Evolutionary conservation across 2,329 filamentous ascomycete species (phyloP).

Genomic region (Thielaviopsis euricoi): DNA sequence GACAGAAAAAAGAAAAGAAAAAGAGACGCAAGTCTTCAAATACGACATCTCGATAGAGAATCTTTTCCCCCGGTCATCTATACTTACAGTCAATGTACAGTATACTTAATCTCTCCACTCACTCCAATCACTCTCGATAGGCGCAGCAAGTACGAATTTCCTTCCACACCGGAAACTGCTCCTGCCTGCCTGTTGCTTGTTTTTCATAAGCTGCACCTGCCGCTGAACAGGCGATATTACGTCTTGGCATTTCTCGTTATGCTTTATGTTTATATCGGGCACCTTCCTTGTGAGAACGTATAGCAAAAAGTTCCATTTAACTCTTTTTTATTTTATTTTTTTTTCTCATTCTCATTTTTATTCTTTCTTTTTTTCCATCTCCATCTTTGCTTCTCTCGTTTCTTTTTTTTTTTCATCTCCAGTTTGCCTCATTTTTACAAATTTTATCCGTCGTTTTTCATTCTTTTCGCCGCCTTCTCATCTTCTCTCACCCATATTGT

Average conservation of each 20-base stretch:
- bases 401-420: background rate
- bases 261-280: background rate
- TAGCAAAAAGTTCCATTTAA: background rate
- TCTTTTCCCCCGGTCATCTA: background rate
- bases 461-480: background rate
- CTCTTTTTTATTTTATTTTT: background rate
- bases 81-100: too few species aligned
- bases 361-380: background rate
- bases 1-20: background rate
- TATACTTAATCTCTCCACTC: background rate
- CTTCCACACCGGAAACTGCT: background rate
- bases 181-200: background rate
- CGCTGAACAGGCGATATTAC: background rate
- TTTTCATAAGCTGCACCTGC: background rate
- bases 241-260: background rate
- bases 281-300: background rate
- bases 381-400: background rate
- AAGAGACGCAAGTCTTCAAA: background rate
- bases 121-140: background rate
- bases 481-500: background rate
- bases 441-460: background rate
- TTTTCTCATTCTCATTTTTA: background rate
- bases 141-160: background rate
- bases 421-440: background rate
- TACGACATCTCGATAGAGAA: too few species aligned